Evolutionary conservation across 306 rosid species (phyloP), one percentile per base, ranked within the genome.

Genomic region (Abrus pulchellus): DNA sequence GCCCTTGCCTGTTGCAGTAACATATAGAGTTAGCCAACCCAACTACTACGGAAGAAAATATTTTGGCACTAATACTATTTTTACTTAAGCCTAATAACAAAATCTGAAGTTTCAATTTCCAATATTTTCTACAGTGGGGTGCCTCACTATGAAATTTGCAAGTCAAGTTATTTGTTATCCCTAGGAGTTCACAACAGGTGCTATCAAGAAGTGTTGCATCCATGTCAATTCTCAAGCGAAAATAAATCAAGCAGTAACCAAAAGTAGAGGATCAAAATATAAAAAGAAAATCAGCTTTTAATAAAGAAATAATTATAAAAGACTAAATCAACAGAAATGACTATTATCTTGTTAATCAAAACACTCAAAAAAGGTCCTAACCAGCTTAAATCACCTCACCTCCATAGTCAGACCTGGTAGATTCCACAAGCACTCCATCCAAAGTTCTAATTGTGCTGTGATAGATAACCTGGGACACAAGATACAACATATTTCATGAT

Each of bases 361-460:
- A 68, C 36, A 63, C 40, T 56, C 41, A 9, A 29, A 83, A 55
- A 77, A 48, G 33, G 27, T 54, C 7, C 27, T 20, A 7, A 77
- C n/a, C 54, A 44, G 36, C 75, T 77, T 63, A 61, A 61, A 68
- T 68, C 81, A 68, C 69, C 89, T 88, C 80, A 93, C 99, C 99
- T 83, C 97, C 98, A 50, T 54, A 66, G 27, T 95, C 94, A 3
- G 88, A 79, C 74, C 97, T 81, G 27, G 93, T 88, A 41, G 98
- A 95, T 75, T 95, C 90, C 71, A 93, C 97, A 63, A 93, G 80
- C 41, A 95, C 93, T 81, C 97, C 99, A 34, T 95, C 99, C 87
- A 93, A 80, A 6, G 98, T 95, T 74, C 97, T 91, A 76, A 92
- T 61, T 13, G 94, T 91, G 79, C 83, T 76, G 79, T 95, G 97